Conservation (phyloP, 2,329 filamentous ascomycete species). For the Aspergillus sclerotialis region DNA sequence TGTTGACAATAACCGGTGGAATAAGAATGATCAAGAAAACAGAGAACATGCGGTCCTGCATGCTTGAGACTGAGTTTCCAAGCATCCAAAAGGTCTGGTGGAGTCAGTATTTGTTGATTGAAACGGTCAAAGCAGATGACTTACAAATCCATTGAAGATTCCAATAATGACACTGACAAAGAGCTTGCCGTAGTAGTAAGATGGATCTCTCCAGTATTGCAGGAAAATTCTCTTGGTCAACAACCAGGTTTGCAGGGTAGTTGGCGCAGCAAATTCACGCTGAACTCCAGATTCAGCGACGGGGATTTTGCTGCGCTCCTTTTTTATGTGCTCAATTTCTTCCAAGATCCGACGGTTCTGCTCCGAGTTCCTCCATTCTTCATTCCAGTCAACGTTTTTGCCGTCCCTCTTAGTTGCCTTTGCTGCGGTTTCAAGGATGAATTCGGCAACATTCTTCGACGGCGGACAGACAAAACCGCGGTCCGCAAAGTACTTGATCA, state of each 20-base stretch:
- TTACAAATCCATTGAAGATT: constrained; percentile 66
- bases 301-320: constrained; percentile 47
- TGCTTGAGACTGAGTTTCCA: constrained; percentile 57
- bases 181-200: constrained; percentile 70
- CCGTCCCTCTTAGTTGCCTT: constrained; percentile 51
- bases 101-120: no score
- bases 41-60: constrained; percentile 75
- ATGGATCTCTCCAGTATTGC: constrained; percentile 69
- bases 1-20: constrained; percentile 65
- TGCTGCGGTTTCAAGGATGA: constrained; percentile 59
- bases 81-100: constrained; percentile 62
- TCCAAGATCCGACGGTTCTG: constrained; percentile 53
- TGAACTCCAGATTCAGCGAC: constrained; percentile 32
- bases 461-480: constrained; percentile 61
- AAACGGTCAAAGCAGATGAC: constrained; percentile 3
- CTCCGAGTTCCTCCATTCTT: constrained; percentile 63
- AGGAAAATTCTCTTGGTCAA: constrained; percentile 64
- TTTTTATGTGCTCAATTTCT: constrained; percentile 60
- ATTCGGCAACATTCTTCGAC: constrained; percentile 59
- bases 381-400: constrained; percentile 61
- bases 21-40: constrained; percentile 59
- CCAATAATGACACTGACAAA: constrained; percentile 65
- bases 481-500: constrained; percentile 62
- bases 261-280: constrained; percentile 61
- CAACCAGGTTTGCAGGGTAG: constrained; percentile 55